These are phyloP conservation scores for Aspergillus sp. DNA, from an alignment of 2,329 filamentous ascomycete species.

Conservation along the genomic window DNA sequence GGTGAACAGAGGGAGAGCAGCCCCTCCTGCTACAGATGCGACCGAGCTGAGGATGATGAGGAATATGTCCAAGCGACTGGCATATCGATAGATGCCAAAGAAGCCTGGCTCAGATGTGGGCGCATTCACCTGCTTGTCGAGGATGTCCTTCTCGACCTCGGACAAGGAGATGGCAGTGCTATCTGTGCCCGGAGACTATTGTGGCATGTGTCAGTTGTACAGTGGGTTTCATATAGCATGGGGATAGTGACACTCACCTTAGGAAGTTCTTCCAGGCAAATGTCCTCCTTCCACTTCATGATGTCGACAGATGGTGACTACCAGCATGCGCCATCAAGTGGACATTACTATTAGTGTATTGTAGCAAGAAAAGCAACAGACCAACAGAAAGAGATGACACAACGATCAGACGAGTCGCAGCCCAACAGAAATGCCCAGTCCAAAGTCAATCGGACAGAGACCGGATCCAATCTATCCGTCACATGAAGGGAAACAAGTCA, in stretches of 20 bases:
- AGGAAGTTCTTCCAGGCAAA: background rate
- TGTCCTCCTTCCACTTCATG: constrained; percentile 13
- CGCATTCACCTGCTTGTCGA: constrained; percentile 66
- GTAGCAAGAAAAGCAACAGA: background rate
- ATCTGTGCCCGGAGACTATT: constrained; percentile 6
- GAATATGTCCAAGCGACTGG: constrained; percentile 61
- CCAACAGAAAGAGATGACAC: background rate
- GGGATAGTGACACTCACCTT: background rate
- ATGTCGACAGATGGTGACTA: background rate
- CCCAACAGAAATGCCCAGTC: background rate
- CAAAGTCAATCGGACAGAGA: background rate
- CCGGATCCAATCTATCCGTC: background rate
- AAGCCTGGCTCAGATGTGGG: constrained; percentile 64
- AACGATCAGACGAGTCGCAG: background rate
- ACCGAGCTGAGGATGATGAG: constrained; percentile 62
- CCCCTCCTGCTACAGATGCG: constrained; percentile 69
- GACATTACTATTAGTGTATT: background rate
- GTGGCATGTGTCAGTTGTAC: background rate
- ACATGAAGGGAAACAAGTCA: background rate
- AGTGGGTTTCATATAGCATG: background rate
- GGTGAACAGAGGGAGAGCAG: constrained; percentile 74
- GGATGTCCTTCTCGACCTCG: constrained; percentile 61
- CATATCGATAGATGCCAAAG: constrained; percentile 66
- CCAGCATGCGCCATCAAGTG: background rate
- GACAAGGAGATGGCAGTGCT: constrained; percentile 12